A percentile compares a stretch with the other conserved stretches of the same genome.
Conservation (phyloP, 2,329 filamentous ascomycete species). For the Colletotrichum tanaceti region DNA sequence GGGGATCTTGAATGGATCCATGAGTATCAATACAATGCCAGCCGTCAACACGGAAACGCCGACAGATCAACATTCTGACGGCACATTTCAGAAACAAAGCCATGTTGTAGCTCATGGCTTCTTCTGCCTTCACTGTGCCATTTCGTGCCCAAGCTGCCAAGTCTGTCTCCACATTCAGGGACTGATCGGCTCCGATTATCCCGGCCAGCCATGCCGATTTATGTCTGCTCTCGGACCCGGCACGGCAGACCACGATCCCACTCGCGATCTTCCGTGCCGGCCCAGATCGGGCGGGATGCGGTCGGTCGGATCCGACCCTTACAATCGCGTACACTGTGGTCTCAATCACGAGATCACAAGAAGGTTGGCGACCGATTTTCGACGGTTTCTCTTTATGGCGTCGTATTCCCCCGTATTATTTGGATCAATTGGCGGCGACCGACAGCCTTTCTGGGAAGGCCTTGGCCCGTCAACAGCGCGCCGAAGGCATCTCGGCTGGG, state of each 20-base stretch:
- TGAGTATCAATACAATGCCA: not conserved
- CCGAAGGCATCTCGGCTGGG: not conserved
- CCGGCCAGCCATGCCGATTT: not conserved
- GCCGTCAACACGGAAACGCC: not conserved
- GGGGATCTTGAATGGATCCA: not conserved
- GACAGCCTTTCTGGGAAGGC: not conserved
- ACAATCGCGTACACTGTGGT: not conserved
- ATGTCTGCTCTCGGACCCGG: not conserved
- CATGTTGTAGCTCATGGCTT: too few species aligned
- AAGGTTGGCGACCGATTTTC: not conserved
- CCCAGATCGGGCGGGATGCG: not conserved
- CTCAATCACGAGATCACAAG: not conserved
- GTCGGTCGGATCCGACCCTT: not conserved
- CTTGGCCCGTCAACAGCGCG: slow-evolving; percentile 6
- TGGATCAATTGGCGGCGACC: not conserved
- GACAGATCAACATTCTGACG: not conserved
- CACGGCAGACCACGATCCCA: too few species aligned
- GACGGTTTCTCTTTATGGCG: not conserved
- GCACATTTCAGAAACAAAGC: too few species aligned
- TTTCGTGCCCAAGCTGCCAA: too few species aligned
- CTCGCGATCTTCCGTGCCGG: not conserved
- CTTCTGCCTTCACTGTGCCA: too few species aligned
- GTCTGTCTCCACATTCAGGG: too few species aligned
- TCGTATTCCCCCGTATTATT: not conserved
- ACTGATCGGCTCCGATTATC: not conserved